Conservation (phyloP, 179 eudicot genomes). For the Beta lomatogona region DNA sequence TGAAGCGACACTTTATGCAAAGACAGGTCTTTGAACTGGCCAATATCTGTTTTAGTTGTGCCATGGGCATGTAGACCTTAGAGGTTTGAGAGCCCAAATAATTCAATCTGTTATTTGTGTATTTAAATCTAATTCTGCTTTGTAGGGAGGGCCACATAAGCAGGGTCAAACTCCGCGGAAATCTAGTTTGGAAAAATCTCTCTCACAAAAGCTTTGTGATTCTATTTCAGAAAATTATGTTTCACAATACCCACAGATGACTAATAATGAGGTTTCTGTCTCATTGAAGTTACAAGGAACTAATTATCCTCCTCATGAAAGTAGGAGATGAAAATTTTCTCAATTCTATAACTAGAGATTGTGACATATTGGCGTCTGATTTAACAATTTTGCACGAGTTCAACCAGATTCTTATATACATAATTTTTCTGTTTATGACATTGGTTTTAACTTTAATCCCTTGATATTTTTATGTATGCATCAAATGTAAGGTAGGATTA, state of each 20-base stretch:
- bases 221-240: slow-evolving; percentile 38
- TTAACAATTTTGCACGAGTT: no score
- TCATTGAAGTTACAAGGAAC: slow-evolving; percentile 9
- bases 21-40: no score
- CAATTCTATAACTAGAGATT: no score
- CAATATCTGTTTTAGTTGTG: background rate
- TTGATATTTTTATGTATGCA: no score
- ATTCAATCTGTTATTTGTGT: background rate
- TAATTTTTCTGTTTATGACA: no score
- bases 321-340: slow-evolving; percentile 3
- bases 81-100: no score
- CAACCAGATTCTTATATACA: no score
- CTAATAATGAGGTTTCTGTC: slow-evolving; percentile 41
- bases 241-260: slow-evolving; percentile 35
- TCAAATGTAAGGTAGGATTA: no score
- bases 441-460: no score
- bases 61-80: background rate
- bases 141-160: slow-evolving; percentile 51
- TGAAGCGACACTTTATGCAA: background rate
- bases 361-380: no score
- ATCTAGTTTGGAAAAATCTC: slow-evolving; percentile 39
- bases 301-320: background rate
- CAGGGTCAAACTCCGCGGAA: slow-evolving; percentile 44
- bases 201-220: slow-evolving; percentile 35
- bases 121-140: background rate